phyloP scores from a whole-genome alignment of 106 monocot genomes.

The Cymbidium sinense region DNA sequence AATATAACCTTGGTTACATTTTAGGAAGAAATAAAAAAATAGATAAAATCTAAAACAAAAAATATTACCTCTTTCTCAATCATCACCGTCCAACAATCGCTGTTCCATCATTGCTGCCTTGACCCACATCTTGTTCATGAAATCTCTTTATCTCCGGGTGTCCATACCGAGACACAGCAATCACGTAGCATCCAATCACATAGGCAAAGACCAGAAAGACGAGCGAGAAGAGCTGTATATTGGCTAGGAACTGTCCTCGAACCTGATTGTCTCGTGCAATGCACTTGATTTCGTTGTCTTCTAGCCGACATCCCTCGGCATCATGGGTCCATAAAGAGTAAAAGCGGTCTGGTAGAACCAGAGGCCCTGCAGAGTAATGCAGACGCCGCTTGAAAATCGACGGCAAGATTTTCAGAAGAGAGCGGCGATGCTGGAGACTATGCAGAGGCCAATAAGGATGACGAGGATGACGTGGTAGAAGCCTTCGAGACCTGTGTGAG shows the following conservation, averaged over 20 bases:
- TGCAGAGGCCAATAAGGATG: conserved; percentile 64
- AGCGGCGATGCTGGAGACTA: conserved; percentile 46
- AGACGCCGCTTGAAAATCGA: conserved; percentile 43
- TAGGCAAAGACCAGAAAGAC: conserved; percentile 42
- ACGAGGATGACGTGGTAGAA: conserved; percentile 93
- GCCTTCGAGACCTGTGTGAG: conserved; percentile 84
- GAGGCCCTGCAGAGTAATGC: conserved; percentile 85
- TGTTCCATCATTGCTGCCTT: not conserved
- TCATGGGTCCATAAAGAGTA: conserved; percentile 91
- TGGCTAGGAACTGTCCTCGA: conserved; percentile 72
- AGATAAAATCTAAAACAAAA: not conserved
- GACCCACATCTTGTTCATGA: not conserved
- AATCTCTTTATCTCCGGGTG: conserved; percentile 31
- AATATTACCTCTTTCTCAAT: not conserved
- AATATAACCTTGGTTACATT: not conserved
- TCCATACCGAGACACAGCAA: conserved; percentile 37
- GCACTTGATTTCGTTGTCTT: conserved; percentile 47
- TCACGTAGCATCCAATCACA: conserved; percentile 35
- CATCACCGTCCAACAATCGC: not conserved
- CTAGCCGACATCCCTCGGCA: conserved; percentile 78
- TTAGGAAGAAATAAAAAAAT: not conserved
- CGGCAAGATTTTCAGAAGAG: conserved; percentile 51
- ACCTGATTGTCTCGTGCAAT: conserved; percentile 26
- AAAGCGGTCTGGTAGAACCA: conserved; percentile 99
- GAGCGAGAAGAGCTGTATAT: conserved; percentile 68